Conservation (phyloP, 306 rosid genomes). For the Coriaria nepalensis region DNA sequence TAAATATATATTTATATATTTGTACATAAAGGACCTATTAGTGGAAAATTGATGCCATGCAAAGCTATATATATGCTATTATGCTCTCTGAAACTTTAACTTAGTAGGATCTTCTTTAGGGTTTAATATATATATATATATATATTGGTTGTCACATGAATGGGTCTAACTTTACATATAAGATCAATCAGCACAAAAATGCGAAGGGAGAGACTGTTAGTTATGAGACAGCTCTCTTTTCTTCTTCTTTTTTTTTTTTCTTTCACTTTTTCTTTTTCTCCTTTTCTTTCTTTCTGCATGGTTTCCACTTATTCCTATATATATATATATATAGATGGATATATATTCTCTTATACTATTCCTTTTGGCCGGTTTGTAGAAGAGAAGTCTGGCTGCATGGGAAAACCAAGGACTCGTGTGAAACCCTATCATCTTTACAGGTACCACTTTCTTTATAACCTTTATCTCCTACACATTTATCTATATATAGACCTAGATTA, state of each 20-base stretch:
- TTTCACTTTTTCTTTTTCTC: not conserved
- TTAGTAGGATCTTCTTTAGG: slow-evolving; percentile 18
- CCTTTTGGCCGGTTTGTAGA: slow-evolving; percentile 27
- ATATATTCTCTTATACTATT: slow-evolving; percentile 19
- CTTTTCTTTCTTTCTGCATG: slow-evolving; percentile 19
- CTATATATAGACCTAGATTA: slow-evolving; percentile 1
- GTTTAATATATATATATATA: slow-evolving; percentile 9
- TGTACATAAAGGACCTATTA: slow-evolving; percentile 26
- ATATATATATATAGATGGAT: slow-evolving; percentile 5
- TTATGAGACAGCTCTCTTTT: slow-evolving; percentile 26
- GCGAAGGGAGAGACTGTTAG: slow-evolving; percentile 19
- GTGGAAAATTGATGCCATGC: slow-evolving; percentile 23
- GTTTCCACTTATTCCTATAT: slow-evolving; percentile 16
- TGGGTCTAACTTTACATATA: slow-evolving; percentile 20
- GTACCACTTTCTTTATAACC: slow-evolving; percentile 20
- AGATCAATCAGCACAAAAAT: slow-evolving; percentile 26
- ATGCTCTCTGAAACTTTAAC: slow-evolving; percentile 25
- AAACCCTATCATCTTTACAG: slow-evolving; percentile 45
- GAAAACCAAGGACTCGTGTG: slow-evolving; percentile 41
- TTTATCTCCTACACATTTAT: slow-evolving; percentile 16
- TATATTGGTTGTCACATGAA: slow-evolving; percentile 27
- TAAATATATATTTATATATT: slow-evolving; percentile 42
- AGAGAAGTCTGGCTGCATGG: slow-evolving; percentile 79
- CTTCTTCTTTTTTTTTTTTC: not conserved
- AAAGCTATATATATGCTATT: slow-evolving; percentile 9